Evolutionary conservation across 768 basidiomycete species (phyloP).

Genomic region (Heimioporus sp.): DNA sequence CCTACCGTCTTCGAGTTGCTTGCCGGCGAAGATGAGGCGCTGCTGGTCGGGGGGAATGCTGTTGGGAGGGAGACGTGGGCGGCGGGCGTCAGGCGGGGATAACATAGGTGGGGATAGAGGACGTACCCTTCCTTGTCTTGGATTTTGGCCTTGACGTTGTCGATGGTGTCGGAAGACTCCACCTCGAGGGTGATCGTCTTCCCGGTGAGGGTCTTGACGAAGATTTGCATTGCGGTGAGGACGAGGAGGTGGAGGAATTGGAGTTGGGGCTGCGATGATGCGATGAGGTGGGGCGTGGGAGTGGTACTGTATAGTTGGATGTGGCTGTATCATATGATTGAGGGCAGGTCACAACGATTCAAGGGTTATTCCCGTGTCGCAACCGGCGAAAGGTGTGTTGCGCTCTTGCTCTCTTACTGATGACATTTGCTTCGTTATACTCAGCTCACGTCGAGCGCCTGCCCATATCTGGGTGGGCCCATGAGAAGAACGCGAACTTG

Average conservation of each 20-base stretch:
- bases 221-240: slow-evolving; percentile 55
- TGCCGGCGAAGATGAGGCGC: slow-evolving; percentile 67
- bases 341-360: slow-evolving; percentile 22
- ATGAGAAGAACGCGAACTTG: slow-evolving; percentile 52
- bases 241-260: not conserved
- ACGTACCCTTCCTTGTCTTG: slow-evolving; percentile 72
- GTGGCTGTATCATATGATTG: slow-evolving; percentile 25
- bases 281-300: no score
- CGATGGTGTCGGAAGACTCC: slow-evolving; percentile 28
- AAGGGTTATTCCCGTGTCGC: no score
- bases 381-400: not conserved
- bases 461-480: slow-evolving; percentile 30
- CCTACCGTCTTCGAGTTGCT: slow-evolving; percentile 98
- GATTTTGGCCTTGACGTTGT: slow-evolving; percentile 29
- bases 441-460: slow-evolving; percentile 68
- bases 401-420: slow-evolving; percentile 13
- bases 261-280: no score
- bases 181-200: slow-evolving; percentile 32
- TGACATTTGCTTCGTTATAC: slow-evolving; percentile 39
- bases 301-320: slow-evolving; percentile 30
- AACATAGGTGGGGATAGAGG: no score
- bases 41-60: slow-evolving; percentile 28
- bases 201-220: slow-evolving; percentile 83
- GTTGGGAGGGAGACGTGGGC: not conserved
- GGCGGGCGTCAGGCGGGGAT: no score